Evolutionary conservation across 306 rosid genomes (phyloP).

Genomic region (Albizia julibrissin): DNA sequence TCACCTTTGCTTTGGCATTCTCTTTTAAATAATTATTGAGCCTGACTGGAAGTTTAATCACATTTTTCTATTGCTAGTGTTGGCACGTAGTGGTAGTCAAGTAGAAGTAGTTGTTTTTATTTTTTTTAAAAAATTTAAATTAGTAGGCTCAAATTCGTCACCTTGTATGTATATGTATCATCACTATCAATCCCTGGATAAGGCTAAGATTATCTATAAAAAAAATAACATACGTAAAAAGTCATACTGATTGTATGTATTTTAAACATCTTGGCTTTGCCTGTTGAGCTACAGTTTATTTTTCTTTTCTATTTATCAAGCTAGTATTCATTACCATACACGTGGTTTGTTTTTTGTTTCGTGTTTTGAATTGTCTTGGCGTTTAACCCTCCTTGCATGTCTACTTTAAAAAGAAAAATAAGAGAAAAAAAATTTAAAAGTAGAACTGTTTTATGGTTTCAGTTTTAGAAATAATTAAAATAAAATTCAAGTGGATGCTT

Average conservation of each 20-base stretch:
- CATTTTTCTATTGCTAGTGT: not conserved
- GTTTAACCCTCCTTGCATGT: not conserved
- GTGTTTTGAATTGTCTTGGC: not conserved
- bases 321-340: not conserved
- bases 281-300: not conserved
- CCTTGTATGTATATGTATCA: not conserved
- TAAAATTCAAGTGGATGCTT: too few relatives aligned
- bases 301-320: not conserved
- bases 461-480: too few relatives aligned
- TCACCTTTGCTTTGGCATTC: not conserved
- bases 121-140: not conserved
- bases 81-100: not conserved
- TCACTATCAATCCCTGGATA: not conserved
- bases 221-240: not conserved
- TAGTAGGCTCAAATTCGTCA: not conserved
- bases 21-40: not conserved
- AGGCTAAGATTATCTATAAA: not conserved
- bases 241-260: not conserved
- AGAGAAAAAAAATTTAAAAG: too few relatives aligned
- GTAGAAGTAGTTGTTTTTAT: not conserved
- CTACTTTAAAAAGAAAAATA: not conserved
- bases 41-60: not conserved
- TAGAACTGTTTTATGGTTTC: not conserved
- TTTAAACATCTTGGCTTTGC: not conserved
- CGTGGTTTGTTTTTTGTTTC: not conserved